These are phyloP conservation scores for Chrysophaeum taylorii DNA, from an alignment of 352 stramenopile species.

Conservation along the genomic window DNA sequence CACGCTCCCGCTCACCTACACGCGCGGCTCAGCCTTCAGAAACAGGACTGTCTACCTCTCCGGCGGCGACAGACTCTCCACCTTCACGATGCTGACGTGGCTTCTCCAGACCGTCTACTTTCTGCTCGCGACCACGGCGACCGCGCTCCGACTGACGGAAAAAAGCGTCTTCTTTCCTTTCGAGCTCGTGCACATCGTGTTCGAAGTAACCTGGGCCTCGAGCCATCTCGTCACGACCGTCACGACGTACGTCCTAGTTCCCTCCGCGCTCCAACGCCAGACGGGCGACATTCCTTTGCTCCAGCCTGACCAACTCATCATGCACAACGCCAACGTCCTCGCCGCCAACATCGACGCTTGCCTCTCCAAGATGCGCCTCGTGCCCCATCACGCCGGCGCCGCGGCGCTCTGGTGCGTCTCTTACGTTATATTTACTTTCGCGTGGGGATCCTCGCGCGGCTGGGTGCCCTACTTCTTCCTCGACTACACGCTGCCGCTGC, in stretches of 20 bases:
- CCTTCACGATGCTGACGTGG: slow-evolving; percentile 3
- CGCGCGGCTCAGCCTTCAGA: background rate
- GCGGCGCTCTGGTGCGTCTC: background rate
- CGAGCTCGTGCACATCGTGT: background rate
- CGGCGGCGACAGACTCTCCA: background rate
- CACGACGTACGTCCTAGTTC: slow-evolving; percentile 1
- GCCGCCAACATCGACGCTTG: background rate
- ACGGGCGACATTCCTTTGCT: background rate
- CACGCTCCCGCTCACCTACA: background rate
- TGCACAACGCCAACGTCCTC: background rate
- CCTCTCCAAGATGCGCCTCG: background rate
- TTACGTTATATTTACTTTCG: background rate
- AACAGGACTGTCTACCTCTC: background rate
- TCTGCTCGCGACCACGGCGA: too few relatives aligned
- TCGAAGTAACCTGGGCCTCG: background rate
- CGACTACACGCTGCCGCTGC: background rate
- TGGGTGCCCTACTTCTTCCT: slow-evolving; percentile 3
- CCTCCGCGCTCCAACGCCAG: background rate
- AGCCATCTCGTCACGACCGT: background rate
- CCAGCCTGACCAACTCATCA: background rate
- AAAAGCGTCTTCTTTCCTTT: background rate
- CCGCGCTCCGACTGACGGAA: too few relatives aligned
- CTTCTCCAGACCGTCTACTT: background rate
- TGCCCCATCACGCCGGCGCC: background rate
- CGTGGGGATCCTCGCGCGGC: background rate